These are phyloP conservation scores for Triticum turgidum DNA, from an alignment of 176 grass and related monocot species.

Conservation along the genomic window DNA sequence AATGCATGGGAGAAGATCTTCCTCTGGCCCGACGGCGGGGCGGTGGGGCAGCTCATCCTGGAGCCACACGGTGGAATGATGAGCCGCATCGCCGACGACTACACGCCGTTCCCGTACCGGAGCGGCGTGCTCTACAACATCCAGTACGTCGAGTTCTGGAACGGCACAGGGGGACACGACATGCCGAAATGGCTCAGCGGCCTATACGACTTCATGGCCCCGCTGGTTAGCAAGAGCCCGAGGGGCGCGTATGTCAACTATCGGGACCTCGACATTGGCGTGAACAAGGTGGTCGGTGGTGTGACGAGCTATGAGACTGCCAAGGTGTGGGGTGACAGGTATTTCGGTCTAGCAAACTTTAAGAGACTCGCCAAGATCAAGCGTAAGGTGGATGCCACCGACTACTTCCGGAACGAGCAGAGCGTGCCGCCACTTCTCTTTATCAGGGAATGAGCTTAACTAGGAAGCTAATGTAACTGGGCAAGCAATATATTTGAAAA, in stretches of 20 bases:
- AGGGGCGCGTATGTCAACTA: not conserved
- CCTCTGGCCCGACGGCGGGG: not conserved
- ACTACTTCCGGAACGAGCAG: not conserved
- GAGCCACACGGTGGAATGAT: not conserved
- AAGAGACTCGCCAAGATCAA: not conserved
- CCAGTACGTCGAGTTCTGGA: not conserved
- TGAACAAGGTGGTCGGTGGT: not conserved
- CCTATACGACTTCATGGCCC: not conserved
- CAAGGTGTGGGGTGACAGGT: not conserved
- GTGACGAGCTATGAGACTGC: not conserved
- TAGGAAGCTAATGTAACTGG: too few relatives aligned
- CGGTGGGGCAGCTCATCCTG: not conserved
- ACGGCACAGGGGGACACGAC: fast-evolving
- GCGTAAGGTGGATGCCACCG: not conserved
- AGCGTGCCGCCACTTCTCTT: not conserved
- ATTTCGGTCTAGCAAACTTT: not conserved
- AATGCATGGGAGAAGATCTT: not conserved
- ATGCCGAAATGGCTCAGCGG: not conserved
- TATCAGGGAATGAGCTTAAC: not conserved
- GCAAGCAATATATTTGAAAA: too few relatives aligned
- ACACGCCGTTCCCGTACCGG: not conserved
- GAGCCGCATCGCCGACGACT: not conserved
- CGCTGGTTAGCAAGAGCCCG: not conserved
- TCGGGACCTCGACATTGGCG: not conserved
- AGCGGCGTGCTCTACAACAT: not conserved